A percentile compares a stretch with the other conserved stretches of the same genome.
Conservation (phyloP, 2,329 filamentous ascomycete species). For the Alternaria dauci region DNA sequence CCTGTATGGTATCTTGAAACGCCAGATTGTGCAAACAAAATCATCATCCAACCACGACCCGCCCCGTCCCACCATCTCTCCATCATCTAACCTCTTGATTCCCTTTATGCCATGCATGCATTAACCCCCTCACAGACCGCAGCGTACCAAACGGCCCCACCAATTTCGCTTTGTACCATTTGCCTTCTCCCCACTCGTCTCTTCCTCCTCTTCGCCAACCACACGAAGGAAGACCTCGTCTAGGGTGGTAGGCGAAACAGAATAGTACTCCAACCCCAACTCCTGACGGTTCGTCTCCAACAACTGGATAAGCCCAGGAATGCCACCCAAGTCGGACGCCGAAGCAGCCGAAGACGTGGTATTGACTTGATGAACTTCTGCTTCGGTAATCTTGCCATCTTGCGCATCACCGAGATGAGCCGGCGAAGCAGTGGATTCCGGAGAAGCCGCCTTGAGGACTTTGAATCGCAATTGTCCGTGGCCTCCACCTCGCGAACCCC, state of each 20-base stretch:
- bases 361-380: slow-evolving; percentile 34
- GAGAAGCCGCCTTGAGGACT: slow-evolving; percentile 63
- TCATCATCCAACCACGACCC: not conserved
- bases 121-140: not conserved
- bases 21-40: not conserved
- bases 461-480: slow-evolving; percentile 90
- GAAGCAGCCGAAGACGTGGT: slow-evolving; percentile 17
- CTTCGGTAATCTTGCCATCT: slow-evolving; percentile 21
- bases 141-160: slow-evolving; percentile 1
- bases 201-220: slow-evolving; percentile 73
- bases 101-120: not conserved
- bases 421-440: slow-evolving; percentile 41
- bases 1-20: not conserved
- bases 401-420: slow-evolving; percentile 1
- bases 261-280: slow-evolving; percentile 84
- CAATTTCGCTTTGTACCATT: slow-evolving; percentile 2
- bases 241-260: slow-evolving; percentile 83
- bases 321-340: slow-evolving; percentile 53
- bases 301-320: slow-evolving; percentile 74
- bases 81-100: not conserved
- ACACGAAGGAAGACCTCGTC: slow-evolving; percentile 92
- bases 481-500: slow-evolving; percentile 72
- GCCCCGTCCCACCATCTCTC: not conserved
- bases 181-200: slow-evolving; percentile 23
- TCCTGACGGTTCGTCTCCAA: slow-evolving; percentile 74